Evolutionary conservation across 176 grass and related monocot genomes (phyloP).

Genomic region (Calamus simplicifolius): DNA sequence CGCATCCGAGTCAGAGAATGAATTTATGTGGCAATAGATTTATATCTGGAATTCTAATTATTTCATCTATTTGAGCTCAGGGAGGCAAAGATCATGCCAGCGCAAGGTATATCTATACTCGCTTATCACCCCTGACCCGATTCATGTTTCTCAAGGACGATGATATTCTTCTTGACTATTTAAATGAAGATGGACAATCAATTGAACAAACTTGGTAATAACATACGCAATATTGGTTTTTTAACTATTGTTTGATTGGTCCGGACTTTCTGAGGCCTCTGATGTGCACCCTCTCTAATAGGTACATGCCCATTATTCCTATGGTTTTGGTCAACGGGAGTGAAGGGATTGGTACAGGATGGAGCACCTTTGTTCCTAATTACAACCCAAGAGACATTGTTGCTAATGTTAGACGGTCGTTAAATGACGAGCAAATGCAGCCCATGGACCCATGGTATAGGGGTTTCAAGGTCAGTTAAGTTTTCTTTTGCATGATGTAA

Average conservation of each 20-base stretch:
- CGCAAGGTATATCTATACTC: constrained; percentile 66
- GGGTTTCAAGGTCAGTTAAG: constrained; percentile 66
- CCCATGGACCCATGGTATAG: constrained; percentile 86
- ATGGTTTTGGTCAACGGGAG: constrained; percentile 93
- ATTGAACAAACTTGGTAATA: constrained; percentile 88
- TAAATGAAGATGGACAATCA: constrained; percentile 73
- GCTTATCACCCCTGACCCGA: constrained; percentile 38
- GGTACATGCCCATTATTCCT: constrained; percentile 83
- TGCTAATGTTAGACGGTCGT: constrained; percentile 52
- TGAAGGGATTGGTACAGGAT: constrained; percentile 93
- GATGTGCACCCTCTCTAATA: constrained; percentile 14
- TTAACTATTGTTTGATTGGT: neutral
- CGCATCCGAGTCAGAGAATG: too few relatives aligned
- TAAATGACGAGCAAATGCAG: constrained; percentile 37
- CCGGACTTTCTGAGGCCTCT: neutral
- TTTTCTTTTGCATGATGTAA: neutral
- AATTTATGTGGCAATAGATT: too few relatives aligned
- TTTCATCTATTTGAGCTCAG: constrained; percentile 18
- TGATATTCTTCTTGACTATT: constrained; percentile 70
- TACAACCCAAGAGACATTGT: constrained; percentile 85
- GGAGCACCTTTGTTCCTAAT: constrained; percentile 79
- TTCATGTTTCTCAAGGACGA: constrained; percentile 81
- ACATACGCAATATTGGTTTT: too few relatives aligned
- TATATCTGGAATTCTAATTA: too few relatives aligned
- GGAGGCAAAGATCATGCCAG: constrained; percentile 91